Conservation (phyloP, 1,284 basidiomycete species). For the Ceratobasidium sp. region DNA sequence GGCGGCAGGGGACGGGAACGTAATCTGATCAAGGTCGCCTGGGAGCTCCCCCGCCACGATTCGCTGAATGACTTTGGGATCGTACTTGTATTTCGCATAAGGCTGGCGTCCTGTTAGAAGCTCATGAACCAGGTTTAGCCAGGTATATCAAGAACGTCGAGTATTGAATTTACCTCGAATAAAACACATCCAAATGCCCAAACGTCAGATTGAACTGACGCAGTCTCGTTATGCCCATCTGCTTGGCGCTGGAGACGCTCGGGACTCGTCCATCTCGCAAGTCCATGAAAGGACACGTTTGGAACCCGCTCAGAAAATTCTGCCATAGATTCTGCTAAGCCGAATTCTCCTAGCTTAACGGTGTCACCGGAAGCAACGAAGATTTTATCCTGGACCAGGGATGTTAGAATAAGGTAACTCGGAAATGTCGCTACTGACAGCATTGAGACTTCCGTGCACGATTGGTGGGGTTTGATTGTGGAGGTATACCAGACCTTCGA, state of each 20-base stretch:
- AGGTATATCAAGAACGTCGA: not conserved
- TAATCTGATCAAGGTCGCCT: not conserved
- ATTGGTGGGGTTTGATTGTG: slow-evolving; percentile 14
- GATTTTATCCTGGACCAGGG: not conserved
- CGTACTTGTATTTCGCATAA: slow-evolving; percentile 2
- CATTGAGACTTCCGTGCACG: slow-evolving; percentile 31
- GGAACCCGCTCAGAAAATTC: slow-evolving; percentile 6
- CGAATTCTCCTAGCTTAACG: slow-evolving; percentile 15
- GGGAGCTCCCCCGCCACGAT: not conserved
- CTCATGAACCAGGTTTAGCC: not conserved
- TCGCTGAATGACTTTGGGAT: not conserved
- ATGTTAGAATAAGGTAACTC: not conserved
- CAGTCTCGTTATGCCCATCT: not conserved
- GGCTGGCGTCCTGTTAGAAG: not conserved
- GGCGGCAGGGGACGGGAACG: not conserved
- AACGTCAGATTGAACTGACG: not conserved
- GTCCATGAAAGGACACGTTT: not conserved
- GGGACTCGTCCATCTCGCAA: slow-evolving; percentile 10
- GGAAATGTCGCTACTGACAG: not conserved
- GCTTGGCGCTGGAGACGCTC: not conserved
- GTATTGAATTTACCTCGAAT: not conserved
- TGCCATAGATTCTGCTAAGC: not conserved
- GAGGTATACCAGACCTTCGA: slow-evolving; percentile 18
- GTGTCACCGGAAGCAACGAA: not conserved
- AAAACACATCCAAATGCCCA: slow-evolving; percentile 21